Base-by-base conservation (phyloP, 2,329 filamentous ascomycete species). In the Dendrostoma leiphaemia region DNA sequence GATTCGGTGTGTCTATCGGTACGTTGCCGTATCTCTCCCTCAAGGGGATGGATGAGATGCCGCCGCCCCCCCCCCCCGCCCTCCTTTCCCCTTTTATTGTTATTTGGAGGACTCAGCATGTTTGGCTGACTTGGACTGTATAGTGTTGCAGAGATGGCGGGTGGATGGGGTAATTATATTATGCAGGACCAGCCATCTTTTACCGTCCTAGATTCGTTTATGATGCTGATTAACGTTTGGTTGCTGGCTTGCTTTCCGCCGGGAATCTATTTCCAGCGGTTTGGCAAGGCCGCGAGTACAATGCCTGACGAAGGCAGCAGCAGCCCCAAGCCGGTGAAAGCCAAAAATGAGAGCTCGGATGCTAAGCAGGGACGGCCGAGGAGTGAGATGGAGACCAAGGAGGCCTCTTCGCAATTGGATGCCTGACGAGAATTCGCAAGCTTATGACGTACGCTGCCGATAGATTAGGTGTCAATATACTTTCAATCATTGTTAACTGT, bases 131-230 rank as follows among this genome's bases (percentile, higher is more conserved):
- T 19, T 43, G 19, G 24, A 13, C 15, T 31, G 9, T 19, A 23
- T 50, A 83, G 81, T 62, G 80, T 86, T 50, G 79, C 78, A 1
- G 83, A 86, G 65, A 84, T 86, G 81, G 77, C 79, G 2, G 80
- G 81, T 24, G 83, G 84, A 19, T 87, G 83, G 82, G 80, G 79
- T 9, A 85, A 83, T 68, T 64, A 73, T 15, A 80, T 86, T 64
- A 86, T 86, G 82, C 80, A 83, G 60, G 76, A 85, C 66, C 73
- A 86, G 70, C 70, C 73, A 41, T 78, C 77, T 17, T 86, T 86
- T 62, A 74, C 84, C 56, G 75, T 81, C 12, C 74, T 86, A 35
- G 83, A 86, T 61, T 72, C 75, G 58, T 73, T 74, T 52, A 76
- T 83, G 65, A 70, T 83, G 50, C 65, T 81, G 24, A 67, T 84